Evolutionary conservation across 352 stramenopile genomes (phyloP), one percentile per base, ranked within the genome.

Genomic region (Pythium aquatile): DNA sequence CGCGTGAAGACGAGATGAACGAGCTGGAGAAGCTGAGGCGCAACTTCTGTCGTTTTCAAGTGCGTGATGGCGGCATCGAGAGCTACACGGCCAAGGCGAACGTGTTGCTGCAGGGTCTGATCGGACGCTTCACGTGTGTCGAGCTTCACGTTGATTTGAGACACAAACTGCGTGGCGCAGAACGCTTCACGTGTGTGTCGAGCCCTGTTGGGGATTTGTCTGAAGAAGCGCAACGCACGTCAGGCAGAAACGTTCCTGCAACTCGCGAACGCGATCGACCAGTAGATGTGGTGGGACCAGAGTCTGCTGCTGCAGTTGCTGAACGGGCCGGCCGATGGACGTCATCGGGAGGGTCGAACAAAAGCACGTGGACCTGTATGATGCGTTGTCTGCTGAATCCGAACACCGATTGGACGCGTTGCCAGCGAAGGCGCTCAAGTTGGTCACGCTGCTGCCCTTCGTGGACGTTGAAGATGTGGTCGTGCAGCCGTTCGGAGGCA

Each of bases 151-250:
- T 76, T 99, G 2, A 98, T 99, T 61, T 98, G 93, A 9, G 98
- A 99, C 80, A 99, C 94, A 3, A 99, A 99, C 66, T 99, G 99
- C 79, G 97, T 99, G 7, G 97, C 96, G 17, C 97, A 99, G 56
- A 99, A 99, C 72, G 97, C 96, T 9, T 97, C 94, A 33, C 88
- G 98, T 52, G 96, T 99, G 30, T 95, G 96, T 14, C 87, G 98
- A 26, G 98, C 97, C 26, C 75, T 99, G 35, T 99, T 99, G 79
- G 98, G 99, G 77, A 99, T 99, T 59, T 98, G 83, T 30, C 61
- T 98, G 42, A 94, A 96, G 66, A 93, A 96, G 58, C 85, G 95
- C 54, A 97, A 83, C 67, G 85, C 84, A 26, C 73, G 74, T 4
- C 81, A 90, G n/a, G 90, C 91, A 0, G 76, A 98, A 24, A 98